Conservation (phyloP, 1,284 basidiomycete species). For the Xerocomus cyaneibrunnescens region DNA sequence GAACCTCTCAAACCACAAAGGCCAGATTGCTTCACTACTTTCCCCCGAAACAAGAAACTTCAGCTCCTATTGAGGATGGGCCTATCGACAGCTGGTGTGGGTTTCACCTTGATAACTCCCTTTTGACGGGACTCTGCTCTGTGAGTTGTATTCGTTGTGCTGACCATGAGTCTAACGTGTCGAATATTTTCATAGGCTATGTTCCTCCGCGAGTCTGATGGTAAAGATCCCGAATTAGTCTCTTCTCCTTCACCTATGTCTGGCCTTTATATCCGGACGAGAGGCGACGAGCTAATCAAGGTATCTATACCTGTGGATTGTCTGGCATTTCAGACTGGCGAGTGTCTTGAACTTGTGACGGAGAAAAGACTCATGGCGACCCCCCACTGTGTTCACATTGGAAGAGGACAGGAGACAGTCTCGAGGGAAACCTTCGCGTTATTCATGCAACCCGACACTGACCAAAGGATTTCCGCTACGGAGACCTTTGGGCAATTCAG, state of each 20-base stretch:
- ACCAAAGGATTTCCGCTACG: constrained; percentile 64
- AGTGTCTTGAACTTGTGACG: constrained; percentile 87
- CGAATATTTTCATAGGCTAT: constrained; percentile 58
- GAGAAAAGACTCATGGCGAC: constrained; percentile 76
- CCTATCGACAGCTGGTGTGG: constrained; percentile 81
- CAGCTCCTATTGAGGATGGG: constrained; percentile 50
- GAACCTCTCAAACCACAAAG: constrained; percentile 70
- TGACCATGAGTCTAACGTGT: background rate
- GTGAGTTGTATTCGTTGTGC: constrained; percentile 39
- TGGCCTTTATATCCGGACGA: constrained; percentile 87
- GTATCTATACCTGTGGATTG: constrained; percentile 81
- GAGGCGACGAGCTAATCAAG: constrained; percentile 72
- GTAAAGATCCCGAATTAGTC: constrained; percentile 48
- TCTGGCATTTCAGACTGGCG: constrained; percentile 91
- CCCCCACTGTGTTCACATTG: constrained; percentile 86
- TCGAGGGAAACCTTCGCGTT: constrained; percentile 87
- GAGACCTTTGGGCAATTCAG: constrained; percentile 90
- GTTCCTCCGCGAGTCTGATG: constrained; percentile 57
- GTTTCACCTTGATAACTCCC: constrained; percentile 82
- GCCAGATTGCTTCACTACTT: constrained; percentile 92
- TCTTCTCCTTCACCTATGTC: constrained; percentile 70
- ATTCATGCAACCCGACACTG: constrained; percentile 90
- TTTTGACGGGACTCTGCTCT: constrained; percentile 87
- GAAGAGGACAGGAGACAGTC: constrained; percentile 48
- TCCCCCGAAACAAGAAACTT: constrained; percentile 52